phyloP scores from a whole-genome alignment of 2,329 filamentous ascomycete species.

The Ophiocordyceps polyrhachis-furcata region DNA sequence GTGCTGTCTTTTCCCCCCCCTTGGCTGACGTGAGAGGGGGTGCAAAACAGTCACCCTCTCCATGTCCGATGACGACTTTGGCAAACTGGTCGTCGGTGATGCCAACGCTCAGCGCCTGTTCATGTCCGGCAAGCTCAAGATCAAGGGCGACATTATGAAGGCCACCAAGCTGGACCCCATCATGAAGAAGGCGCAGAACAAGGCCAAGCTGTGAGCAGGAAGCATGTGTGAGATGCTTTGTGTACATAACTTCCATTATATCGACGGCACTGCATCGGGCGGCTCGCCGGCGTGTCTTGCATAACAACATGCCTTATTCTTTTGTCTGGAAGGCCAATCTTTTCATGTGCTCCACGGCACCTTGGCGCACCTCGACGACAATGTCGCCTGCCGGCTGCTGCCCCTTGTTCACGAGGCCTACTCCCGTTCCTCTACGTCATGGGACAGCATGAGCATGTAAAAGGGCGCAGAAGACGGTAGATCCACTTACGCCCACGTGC shows the following conservation, averaged over 20 bases:
- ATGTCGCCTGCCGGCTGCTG: slow-evolving; percentile 22
- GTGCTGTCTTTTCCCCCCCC: neutral
- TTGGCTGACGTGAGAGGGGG: neutral
- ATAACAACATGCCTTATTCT: neutral
- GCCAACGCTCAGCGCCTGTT: slow-evolving; percentile 90
- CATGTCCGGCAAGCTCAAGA: slow-evolving; percentile 97
- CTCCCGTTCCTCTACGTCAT: slow-evolving; percentile 18
- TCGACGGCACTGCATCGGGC: neutral
- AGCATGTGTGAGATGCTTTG: neutral
- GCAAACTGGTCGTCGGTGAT: slow-evolving; percentile 64
- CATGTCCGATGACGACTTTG: slow-evolving; percentile 76
- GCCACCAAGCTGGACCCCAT: slow-evolving; percentile 91
- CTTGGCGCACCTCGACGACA: slow-evolving; percentile 20
- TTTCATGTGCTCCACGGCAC: slow-evolving; percentile 15
- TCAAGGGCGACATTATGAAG: slow-evolving; percentile 98
- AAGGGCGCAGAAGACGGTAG: neutral
- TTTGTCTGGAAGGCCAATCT: slow-evolving; percentile 8
- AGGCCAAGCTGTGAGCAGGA: slow-evolving; percentile 58
- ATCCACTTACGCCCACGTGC: slow-evolving; percentile 19
- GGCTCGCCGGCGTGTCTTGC: neutral
- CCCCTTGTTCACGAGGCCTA: slow-evolving; percentile 23
- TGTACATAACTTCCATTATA: neutral
- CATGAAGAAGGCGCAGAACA: slow-evolving; percentile 68
- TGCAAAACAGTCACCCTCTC: slow-evolving; percentile 54
- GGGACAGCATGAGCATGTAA: neutral